Evolutionary conservation across 805 yeast genomes (phyloP), one percentile per base, ranked within the genome.

Genomic region (Lipomyces sp.): DNA sequence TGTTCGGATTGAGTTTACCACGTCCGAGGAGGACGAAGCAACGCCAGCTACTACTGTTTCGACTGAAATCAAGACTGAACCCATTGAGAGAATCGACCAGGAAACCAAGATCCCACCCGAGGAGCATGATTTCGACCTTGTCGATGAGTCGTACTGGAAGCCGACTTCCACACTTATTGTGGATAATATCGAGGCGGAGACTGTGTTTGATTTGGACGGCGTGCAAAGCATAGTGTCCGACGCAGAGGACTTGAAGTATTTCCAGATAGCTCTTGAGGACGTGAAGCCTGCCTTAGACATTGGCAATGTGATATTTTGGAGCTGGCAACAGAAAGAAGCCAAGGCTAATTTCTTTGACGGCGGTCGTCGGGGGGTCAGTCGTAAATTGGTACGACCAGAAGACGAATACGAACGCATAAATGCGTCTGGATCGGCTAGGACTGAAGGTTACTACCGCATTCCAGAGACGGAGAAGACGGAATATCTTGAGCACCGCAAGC

Each of bases 401-500:
- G 77, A 74, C n/a, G 74, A 76, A 33, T 79, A 74, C 54, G 69
- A 71, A 32, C 72, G 84, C 54, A 81, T 79, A 54, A 85, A 84
- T 61, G 63, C 69, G 0, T 79, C 88, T 0, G 90, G 92, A 0
- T 82, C 90, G 1, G 89, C 89, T 73, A 84, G 85, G 73, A 86
- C 92, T 48, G 86, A 88, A 64, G 96, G 97, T 0, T 90, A 87
- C 75, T 77, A 79, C 57, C 90, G 89, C 75, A 86, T 91, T 50
- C 84, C 89, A 0, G 97, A 92, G 70, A 81, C 85, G 0, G 82
- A 87, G 55, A 93, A 93, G 75, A 80, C 85, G 13, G 89, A 86
- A 66, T 93, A 91, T 74, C 80, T 93, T 62, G 95, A 96, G 1
- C 97, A 92, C 76, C 87, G 95, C 59, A 85, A 90, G 66, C 65